Evolutionary conservation across 768 basidiomycete species (phyloP).

Genomic region (Pisolithus tinctorius): DNA sequence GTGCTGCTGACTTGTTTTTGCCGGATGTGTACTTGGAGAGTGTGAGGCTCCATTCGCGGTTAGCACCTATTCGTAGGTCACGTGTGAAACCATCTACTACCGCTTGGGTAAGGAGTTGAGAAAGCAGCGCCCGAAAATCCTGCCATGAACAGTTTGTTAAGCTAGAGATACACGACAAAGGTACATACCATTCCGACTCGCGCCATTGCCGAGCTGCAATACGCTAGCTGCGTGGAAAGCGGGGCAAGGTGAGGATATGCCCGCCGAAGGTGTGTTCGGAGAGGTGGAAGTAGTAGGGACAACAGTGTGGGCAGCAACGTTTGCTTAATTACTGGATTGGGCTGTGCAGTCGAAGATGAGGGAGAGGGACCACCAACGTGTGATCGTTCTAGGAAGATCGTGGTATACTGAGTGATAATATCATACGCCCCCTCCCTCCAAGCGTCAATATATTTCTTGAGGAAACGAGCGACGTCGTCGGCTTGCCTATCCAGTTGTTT

Average conservation of each 20-base stretch:
- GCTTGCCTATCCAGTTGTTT: slow-evolving; percentile 50
- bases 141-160: slow-evolving; percentile 6
- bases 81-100: slow-evolving; percentile 50
- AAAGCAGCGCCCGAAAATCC: slow-evolving; percentile 68
- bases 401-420: slow-evolving; percentile 80
- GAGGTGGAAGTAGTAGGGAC: slow-evolving; percentile 56
- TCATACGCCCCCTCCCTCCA: slow-evolving; percentile 94
- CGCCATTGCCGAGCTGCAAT: slow-evolving; percentile 87
- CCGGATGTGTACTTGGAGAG: slow-evolving; percentile 16
- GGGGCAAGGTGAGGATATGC: slow-evolving; percentile 59
- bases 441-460: slow-evolving; percentile 82
- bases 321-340: slow-evolving; percentile 21
- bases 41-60: slow-evolving; percentile 29
- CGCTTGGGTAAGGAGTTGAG: slow-evolving; percentile 58
- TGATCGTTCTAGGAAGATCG: slow-evolving; percentile 78
- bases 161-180: neutral
- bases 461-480: slow-evolving; percentile 68
- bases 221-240: slow-evolving; percentile 91
- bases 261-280: slow-evolving; percentile 55
- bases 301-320: slow-evolving; percentile 27
- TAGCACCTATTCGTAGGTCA: slow-evolving; percentile 29
- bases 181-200: slow-evolving; percentile 70
- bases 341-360: slow-evolving; percentile 13
- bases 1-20: slow-evolving; percentile 19
- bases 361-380: slow-evolving; percentile 19